Evolutionary conservation across 495 filamentous ascomycete genomes (phyloP).

Genomic region (Wilcoxina mikolae): DNA sequence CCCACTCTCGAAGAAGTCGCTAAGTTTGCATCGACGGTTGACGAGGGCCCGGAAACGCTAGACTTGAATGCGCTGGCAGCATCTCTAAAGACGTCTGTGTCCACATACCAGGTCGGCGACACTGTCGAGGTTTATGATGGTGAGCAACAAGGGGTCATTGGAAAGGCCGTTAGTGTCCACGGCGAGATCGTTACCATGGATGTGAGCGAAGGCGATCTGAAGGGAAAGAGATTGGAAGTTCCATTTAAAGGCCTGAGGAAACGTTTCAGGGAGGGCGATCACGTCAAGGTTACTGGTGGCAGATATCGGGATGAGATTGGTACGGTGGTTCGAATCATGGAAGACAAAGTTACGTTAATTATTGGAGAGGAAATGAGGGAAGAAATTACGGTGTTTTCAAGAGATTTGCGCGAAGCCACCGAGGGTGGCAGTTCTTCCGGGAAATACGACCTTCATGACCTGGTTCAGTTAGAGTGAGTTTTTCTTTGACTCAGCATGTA

Average conservation of each 20-base stretch:
- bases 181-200: constrained; percentile 80
- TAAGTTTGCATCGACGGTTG: constrained; percentile 65
- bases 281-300: constrained; percentile 95
- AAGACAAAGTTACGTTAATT: constrained; percentile 79
- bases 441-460: constrained; percentile 78
- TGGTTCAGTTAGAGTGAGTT: constrained; percentile 80
- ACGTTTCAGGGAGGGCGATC: constrained; percentile 81
- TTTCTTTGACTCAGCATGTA: neutral
- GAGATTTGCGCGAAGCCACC: constrained; percentile 80
- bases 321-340: constrained; percentile 85
- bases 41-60: constrained; percentile 84
- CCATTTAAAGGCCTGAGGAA: constrained; percentile 88
- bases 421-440: constrained; percentile 74
- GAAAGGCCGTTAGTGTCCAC: constrained; percentile 72
- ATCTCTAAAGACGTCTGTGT: constrained; percentile 63
- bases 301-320: constrained; percentile 86
- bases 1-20: constrained; percentile 91
- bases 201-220: constrained; percentile 70
- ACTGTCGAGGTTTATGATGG: constrained; percentile 90
- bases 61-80: constrained; percentile 80
- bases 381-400: constrained; percentile 96
- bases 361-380: constrained; percentile 61
- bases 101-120: constrained; percentile 79
- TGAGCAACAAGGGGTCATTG: constrained; percentile 81
- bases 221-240: constrained; percentile 76